Base-by-base conservation (phyloP, 495 filamentous ascomycete species). In the Tirmania nivea region DNA sequence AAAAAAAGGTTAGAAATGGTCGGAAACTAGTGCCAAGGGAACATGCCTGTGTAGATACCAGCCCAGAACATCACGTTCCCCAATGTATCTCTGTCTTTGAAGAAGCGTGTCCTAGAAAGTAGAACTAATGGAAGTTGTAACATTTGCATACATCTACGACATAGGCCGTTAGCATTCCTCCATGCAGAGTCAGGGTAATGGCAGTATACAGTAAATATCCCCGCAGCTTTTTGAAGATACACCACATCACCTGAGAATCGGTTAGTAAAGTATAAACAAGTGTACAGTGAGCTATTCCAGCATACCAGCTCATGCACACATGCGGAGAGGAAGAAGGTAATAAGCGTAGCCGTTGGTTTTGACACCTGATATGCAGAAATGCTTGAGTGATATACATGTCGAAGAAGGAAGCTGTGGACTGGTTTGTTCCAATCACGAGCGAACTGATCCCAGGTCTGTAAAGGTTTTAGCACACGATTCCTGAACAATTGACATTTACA, bases 31-130 rank as follows among this genome's bases (percentile, higher is more conserved):
- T 1, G 25, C 0, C 7, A 45, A 42, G 39, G 39, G 9, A 8
- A 45, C 12, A 19, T 14, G 17, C 14, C 17, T 45, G 39, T 45
- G 39, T 19, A 81, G 8, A 81, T 74, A 3, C 82, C 80, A 36
- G 82, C 56, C 81, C 82, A 86, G 60, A 86, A 86, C 5, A 84
- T 66, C 21, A 83, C 66, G 64, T 86, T 86, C 1, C 81, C 82
- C 45, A 86, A 51, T 3, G 75, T 73, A 50, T 70, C 67, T 58
- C 70, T 69, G 36, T 74, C 70, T 42, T 73, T 77, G 62, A 86
- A 68, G 57, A 75, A 71, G 56, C 69, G 74, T 0, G 77, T 79
- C 59, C 78, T 66, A 56, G 78, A 82, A 51, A 85, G 54, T 19
- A 64, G 68, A 39, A 83, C 79, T 4, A 86, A 60, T 55, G 82